Conservation (phyloP, 805 yeast genomes). For the Naumovozyma baii region DNA sequence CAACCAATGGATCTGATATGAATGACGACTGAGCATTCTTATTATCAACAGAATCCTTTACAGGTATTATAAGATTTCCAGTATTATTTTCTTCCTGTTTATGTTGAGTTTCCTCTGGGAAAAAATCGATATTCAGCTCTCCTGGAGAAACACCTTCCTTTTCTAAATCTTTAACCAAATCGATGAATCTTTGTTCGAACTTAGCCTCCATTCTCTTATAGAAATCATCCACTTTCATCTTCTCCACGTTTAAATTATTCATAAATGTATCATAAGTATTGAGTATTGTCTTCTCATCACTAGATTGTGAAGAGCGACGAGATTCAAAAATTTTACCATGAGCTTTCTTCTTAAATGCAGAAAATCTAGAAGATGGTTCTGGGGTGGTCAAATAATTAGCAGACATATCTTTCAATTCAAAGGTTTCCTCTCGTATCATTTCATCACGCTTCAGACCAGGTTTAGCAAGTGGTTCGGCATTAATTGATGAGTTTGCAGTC, state of each 20-base stretch:
- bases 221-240: conserved; percentile 44
- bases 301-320: conserved; percentile 7
- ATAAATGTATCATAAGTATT: conserved; percentile 39
- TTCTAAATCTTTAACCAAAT: conserved; percentile 41
- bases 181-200: conserved; percentile 37
- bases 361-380: conserved; percentile 3
- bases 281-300: conserved; percentile 24
- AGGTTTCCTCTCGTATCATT: conserved; percentile 11
- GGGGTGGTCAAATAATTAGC: not conserved
- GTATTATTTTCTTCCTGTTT: not conserved
- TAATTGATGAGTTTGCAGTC: not conserved
- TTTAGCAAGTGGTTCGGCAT: not conserved
- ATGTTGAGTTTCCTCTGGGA: not conserved
- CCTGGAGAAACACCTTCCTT: conserved; percentile 20
- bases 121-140: not conserved
- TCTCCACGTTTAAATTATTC: conserved; percentile 37
- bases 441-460: not conserved
- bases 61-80: not conserved
- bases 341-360: conserved; percentile 8
- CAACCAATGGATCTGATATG: not conserved
- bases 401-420: conserved; percentile 20
- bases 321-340: conserved; percentile 11
- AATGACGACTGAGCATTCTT: not conserved
- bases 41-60: not conserved
- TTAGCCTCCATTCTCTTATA: conserved; percentile 40